Percentiles rank a stretch among this genome's conserved stretches.
These are phyloP conservation scores for Nemania diffusa DNA, from an alignment of 2,329 filamentous ascomycete species.

Conservation along the genomic window DNA sequence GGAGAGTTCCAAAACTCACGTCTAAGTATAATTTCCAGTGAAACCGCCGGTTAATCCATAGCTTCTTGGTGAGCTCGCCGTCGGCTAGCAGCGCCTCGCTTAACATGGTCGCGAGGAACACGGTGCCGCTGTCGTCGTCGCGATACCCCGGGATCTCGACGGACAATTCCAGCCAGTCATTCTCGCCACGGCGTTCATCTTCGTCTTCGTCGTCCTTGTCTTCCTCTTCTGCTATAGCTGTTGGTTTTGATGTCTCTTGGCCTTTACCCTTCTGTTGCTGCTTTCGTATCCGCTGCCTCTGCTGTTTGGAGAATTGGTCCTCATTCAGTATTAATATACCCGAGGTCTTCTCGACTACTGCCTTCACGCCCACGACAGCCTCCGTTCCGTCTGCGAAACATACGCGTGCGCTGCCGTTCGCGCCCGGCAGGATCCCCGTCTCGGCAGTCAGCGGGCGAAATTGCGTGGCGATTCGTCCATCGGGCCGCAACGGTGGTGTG, in stretches of 20 bases:
- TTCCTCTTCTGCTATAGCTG: conserved; percentile 39
- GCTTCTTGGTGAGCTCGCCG: conserved; percentile 72
- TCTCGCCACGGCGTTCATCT: conserved; percentile 53
- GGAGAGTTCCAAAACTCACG: conserved; percentile 63
- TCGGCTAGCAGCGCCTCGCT: conserved; percentile 84
- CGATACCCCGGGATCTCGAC: conserved; percentile 92
- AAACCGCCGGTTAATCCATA: conserved; percentile 90
- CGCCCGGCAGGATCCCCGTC: conserved; percentile 85
- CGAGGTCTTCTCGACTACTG: conserved; percentile 76
- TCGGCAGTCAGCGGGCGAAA: conserved; percentile 93
- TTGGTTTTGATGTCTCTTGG: conserved; percentile 39
- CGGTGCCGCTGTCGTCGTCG: conserved; percentile 89
- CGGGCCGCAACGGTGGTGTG: conserved; percentile 85
- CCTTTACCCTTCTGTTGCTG: conserved; percentile 44
- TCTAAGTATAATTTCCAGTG: conserved; percentile 98
- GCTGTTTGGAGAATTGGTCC: conserved; percentile 7
- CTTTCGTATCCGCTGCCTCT: conserved; percentile 40
- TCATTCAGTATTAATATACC: conserved; percentile 30
- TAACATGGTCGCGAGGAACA: conserved; percentile 89
- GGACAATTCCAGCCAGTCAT: conserved; percentile 86
- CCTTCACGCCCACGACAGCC: conserved; percentile 94
- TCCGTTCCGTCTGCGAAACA: conserved; percentile 96
- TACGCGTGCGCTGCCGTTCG: conserved; percentile 92
- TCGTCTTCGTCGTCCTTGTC: conserved; percentile 37
- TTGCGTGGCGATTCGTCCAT: conserved; percentile 82